Evolutionary conservation across 805 yeast species (phyloP), one percentile per base, ranked within the genome.

Genomic region (Candida sonorensis): DNA sequence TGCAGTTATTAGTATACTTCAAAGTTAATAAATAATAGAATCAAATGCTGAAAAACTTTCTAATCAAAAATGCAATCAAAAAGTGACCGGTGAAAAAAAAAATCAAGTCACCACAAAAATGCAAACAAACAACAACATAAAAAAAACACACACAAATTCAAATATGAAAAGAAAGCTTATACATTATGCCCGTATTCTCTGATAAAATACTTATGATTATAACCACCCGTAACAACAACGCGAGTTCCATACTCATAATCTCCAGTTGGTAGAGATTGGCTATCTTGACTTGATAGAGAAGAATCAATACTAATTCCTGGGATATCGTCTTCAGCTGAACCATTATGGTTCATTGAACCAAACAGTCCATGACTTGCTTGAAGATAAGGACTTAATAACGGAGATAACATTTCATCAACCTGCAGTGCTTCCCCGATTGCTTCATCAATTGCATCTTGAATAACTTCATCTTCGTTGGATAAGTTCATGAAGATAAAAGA

Each of bases 401-500:
- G 74, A 4, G 70, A 61, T 27, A 72, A 46, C 18, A 58, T 46
- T 35, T 64, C 73, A 43, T 72, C 74, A 18, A 60, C 50, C 17
- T 47, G 48, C 5, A 72, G 66, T 3, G 75, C 75, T 26, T 65
- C 69, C 33, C 62, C 69, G 7, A 72, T 47, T 1, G 74, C 66
- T 7, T 57, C 65, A 18, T 68, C 75, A 10, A 72, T 65, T 4
- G 70, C 69, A 16, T 60, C 62, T 26, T 66, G 66, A 6, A 67
- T 62, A 5, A 59, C 50, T 22, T 69, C 72, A 32, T 65, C 59
- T 38, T 69, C 73, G 6, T 66, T 56, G 29, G 62, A 61, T 18
- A 68, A 38, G 42, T 69, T 71, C 19, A 71, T 66, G 29, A 70
- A 53, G 2, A 71, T 42, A 21, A 72, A 70, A 1, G 76, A 67